A percentile compares a stretch with the other conserved stretches of the same genome.
phyloP scores from a whole-genome alignment of 177 flowering plant genomes.

The Vitis hybrid region DNA sequence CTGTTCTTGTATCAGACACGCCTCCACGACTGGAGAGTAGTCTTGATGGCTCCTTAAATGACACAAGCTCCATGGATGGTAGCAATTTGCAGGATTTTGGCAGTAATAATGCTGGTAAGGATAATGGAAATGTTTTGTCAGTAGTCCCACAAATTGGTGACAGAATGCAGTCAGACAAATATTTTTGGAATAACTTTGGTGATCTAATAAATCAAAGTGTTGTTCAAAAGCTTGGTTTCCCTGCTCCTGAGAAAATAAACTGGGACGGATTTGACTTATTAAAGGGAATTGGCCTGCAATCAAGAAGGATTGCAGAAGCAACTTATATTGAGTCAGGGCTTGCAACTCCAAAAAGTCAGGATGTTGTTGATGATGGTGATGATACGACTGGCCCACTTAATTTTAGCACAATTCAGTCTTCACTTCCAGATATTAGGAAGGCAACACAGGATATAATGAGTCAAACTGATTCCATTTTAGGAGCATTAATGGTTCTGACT shows the following conservation, averaged over 20 bases:
- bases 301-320: constrained; percentile 70
- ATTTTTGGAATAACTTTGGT: constrained; percentile 72
- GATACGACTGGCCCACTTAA: constrained; percentile 22
- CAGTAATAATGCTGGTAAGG: constrained; percentile 9
- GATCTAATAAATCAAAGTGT: constrained; percentile 57
- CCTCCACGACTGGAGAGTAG: constrained; percentile 18
- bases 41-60: constrained; percentile 26
- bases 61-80: constrained; percentile 12
- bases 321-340: constrained; percentile 87
- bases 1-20: constrained; percentile 17
- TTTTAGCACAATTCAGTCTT: constrained; percentile 34
- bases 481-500: constrained; percentile 70
- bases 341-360: constrained; percentile 54
- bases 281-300: constrained; percentile 58
- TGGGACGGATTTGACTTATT: constrained; percentile 83
- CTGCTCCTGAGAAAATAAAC: constrained; percentile 61
- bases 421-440: constrained; percentile 74
- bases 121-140: constrained; percentile 13
- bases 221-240: constrained; percentile 67
- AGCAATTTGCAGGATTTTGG: constrained; percentile 8
- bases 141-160: constrained; percentile 21
- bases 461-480: constrained; percentile 68
- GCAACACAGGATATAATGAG: constrained; percentile 57
- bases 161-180: constrained; percentile 38
- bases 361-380: constrained; percentile 22